Conservation (phyloP, 352 stramenopile species). For the Elongisporangium senticosum region DNA sequence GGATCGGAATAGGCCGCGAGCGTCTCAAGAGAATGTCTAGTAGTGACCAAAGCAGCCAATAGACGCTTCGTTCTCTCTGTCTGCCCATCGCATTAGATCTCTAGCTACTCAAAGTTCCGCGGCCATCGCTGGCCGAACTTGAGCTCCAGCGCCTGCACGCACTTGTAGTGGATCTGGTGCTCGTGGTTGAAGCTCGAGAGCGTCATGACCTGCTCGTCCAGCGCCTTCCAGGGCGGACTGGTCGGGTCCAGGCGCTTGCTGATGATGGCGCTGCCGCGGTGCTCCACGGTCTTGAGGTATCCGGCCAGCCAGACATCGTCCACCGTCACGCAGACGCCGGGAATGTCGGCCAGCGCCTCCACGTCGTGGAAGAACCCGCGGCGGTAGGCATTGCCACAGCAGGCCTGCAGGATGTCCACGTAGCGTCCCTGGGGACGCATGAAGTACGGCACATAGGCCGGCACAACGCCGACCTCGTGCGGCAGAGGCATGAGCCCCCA, state of each 20-base stretch:
- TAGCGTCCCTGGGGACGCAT: slow-evolving; percentile 66
- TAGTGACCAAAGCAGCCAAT: background rate
- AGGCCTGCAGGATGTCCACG: slow-evolving; percentile 73
- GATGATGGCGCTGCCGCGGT: slow-evolving; percentile 51
- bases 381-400: slow-evolving; percentile 67
- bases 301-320: slow-evolving; percentile 82
- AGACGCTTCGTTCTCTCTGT: slow-evolving; percentile 1
- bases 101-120: slow-evolving; percentile 57
- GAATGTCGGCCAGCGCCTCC: slow-evolving; percentile 60
- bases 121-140: slow-evolving; percentile 55
- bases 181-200: slow-evolving; percentile 79
- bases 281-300: slow-evolving; percentile 66
- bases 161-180: slow-evolving; percentile 81
- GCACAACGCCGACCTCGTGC: slow-evolving; percentile 68
- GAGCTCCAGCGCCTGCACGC: slow-evolving; percentile 63
- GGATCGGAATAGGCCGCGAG: slow-evolving; percentile 45
- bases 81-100: background rate
- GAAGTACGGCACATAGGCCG: slow-evolving; percentile 79
- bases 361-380: slow-evolving; percentile 72
- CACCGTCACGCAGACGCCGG: slow-evolving; percentile 64
- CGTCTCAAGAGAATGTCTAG: background rate
- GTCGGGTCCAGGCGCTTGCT: slow-evolving; percentile 72
- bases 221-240: slow-evolving; percentile 66
- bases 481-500: slow-evolving; percentile 77
- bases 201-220: slow-evolving; percentile 46